Percentiles rank a stretch among this genome's conserved stretches.
phyloP scores from a whole-genome alignment of 768 basidiomycete species.

The Suillus weaverae region DNA sequence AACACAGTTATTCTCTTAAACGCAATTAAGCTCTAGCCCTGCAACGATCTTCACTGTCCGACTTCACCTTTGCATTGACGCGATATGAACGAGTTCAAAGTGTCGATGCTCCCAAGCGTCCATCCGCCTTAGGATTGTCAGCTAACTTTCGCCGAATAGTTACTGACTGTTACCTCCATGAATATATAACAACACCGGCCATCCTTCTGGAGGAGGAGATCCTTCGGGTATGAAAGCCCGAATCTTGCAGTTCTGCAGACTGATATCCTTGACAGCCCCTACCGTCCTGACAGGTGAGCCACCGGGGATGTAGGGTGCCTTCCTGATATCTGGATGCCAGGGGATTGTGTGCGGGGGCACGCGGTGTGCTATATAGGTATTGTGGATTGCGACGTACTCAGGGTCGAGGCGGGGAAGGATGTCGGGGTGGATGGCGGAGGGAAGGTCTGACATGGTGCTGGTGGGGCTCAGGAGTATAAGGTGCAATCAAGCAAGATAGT shows the following conservation, averaged over 20 bases:
- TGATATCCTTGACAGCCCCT: conserved; percentile 50
- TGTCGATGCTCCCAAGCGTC: conserved; percentile 64
- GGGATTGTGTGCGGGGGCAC: conserved; percentile 55
- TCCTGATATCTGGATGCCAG: conserved; percentile 58
- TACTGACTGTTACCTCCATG: conserved; percentile 55
- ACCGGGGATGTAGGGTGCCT: conserved; percentile 52
- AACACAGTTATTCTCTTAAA: conserved; percentile 57
- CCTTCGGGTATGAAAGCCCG: conserved; percentile 67
- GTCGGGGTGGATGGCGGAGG: conserved; percentile 60
- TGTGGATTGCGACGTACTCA: conserved; percentile 64
- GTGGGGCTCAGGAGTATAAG: not conserved
- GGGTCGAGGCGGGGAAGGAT: conserved; percentile 57
- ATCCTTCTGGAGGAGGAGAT: conserved; percentile 47
- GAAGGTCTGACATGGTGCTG: conserved; percentile 18
- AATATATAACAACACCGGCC: conserved; percentile 72
- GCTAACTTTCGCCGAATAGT: not conserved
- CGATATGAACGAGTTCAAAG: conserved; percentile 56
- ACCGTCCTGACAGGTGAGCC: conserved; percentile 56
- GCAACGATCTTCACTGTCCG: not conserved
- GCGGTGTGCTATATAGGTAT: conserved; percentile 41
- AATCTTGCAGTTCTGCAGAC: conserved; percentile 49
- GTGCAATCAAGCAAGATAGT: not conserved
- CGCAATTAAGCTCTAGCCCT: not conserved
- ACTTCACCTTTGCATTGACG: conserved; percentile 26
- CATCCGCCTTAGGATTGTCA: conserved; percentile 54